A percentile compares a stretch with the other conserved stretches of the same genome.
These are phyloP conservation scores for Strobilomyces dryophilus DNA, from an alignment of 768 basidiomycete species.

Conservation along the genomic window DNA sequence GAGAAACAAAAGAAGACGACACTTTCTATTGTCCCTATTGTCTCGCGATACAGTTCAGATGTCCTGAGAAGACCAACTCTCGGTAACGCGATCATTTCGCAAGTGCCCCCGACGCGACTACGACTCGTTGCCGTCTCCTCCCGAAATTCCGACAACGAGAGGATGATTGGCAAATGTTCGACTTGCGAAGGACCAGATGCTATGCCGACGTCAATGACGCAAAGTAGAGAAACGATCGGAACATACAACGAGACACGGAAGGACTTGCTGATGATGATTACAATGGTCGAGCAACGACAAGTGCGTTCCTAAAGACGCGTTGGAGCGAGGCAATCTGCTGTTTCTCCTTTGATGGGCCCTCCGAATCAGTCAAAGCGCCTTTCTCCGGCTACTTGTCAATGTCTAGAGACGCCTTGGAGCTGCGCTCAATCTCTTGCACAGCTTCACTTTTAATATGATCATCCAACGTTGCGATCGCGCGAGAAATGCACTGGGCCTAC, in stretches of 20 bases:
- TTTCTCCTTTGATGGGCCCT: not conserved
- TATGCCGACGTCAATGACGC: conserved; percentile 9
- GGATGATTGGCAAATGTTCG: conserved; percentile 36
- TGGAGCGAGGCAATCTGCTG: conserved; percentile 17
- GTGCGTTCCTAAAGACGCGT: conserved; percentile 31
- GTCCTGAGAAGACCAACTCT: conserved; percentile 1
- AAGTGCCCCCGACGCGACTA: not conserved
- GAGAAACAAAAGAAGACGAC: conserved; percentile 12
- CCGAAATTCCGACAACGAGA: conserved; percentile 36
- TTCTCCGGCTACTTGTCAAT: conserved; percentile 15
- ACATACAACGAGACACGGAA: conserved; percentile 37
- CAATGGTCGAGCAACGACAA: conserved; percentile 32
- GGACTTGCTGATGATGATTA: no score
- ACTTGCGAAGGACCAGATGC: conserved; percentile 35
- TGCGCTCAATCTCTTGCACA: not conserved
- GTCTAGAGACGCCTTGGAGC: conserved; percentile 3
- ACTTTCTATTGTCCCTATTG: conserved; percentile 22
- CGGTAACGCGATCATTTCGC: not conserved
- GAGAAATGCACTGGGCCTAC: conserved; percentile 33
- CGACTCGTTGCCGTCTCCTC: conserved; percentile 27
- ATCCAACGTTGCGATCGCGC: conserved; percentile 32
- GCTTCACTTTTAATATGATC: not conserved
- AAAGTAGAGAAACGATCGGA: not conserved
- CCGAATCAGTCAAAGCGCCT: not conserved
- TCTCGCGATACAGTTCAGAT: not conserved